These are phyloP conservation scores for Enterocytospora artemiae DNA, from an alignment of 371 early-diverging fungal genomes.

Conservation along the genomic window DNA sequence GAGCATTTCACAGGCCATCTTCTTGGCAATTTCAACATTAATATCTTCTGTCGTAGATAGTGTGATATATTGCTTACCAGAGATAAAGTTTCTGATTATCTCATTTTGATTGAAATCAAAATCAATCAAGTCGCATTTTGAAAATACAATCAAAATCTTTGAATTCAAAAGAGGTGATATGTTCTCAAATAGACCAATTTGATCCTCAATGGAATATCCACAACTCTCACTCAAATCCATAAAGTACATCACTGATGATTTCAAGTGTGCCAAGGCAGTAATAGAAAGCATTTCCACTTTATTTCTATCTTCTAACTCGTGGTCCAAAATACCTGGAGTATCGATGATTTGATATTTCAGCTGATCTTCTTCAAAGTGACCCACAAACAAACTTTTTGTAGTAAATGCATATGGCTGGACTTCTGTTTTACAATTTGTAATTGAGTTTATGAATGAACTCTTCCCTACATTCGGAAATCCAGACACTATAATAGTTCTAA, in stretches of 20 bases:
- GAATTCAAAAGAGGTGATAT: slow-evolving; percentile 94
- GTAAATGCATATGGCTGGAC: slow-evolving; percentile 99
- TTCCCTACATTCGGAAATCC: slow-evolving; percentile 99
- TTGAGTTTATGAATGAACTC: slow-evolving; percentile 96
- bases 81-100: slow-evolving; percentile 65
- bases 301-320: slow-evolving; percentile 94
- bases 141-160: slow-evolving; percentile 84
- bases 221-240: slow-evolving; percentile 96
- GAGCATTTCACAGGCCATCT: slow-evolving; percentile 53
- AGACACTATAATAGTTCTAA: slow-evolving; percentile 90
- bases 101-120: slow-evolving; percentile 64
- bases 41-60: slow-evolving; percentile 44
- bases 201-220: slow-evolving; percentile 87
- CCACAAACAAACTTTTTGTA: slow-evolving; percentile 96
- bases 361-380: slow-evolving; percentile 99
- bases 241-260: slow-evolving; percentile 91
- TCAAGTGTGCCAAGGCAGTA: slow-evolving; percentile 94
- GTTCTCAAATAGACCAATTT: slow-evolving; percentile 74
- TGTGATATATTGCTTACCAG: slow-evolving; percentile 62
- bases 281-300: slow-evolving; percentile 99
- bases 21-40: slow-evolving; percentile 52
- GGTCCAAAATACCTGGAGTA: slow-evolving; percentile 99
- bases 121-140: slow-evolving; percentile 85
- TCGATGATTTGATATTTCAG: slow-evolving; percentile 97
- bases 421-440: slow-evolving; percentile 96